These are phyloP conservation scores for Lachnellula arida DNA, from an alignment of 2,329 filamentous ascomycete species.

Conservation along the genomic window DNA sequence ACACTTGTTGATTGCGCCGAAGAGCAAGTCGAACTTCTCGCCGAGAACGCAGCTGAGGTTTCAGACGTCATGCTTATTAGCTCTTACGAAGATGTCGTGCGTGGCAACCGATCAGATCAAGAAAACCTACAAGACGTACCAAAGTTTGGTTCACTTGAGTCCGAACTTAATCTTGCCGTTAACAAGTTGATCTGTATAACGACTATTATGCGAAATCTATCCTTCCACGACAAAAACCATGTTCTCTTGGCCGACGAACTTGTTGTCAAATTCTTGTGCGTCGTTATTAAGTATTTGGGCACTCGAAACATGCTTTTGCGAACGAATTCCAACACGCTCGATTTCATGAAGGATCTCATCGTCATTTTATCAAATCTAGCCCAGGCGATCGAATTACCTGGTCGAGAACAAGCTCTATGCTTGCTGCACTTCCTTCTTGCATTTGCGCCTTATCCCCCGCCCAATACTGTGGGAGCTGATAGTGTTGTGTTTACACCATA, in stretches of 20 bases:
- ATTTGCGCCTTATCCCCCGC: slow-evolving; percentile 77
- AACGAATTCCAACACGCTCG: slow-evolving; percentile 77
- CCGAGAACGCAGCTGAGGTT: slow-evolving; percentile 77
- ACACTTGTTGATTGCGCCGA: slow-evolving; percentile 87
- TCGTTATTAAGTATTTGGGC: slow-evolving; percentile 79
- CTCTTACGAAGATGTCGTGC: slow-evolving; percentile 82
- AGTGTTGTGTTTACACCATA: slow-evolving; percentile 74
- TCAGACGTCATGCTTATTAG: slow-evolving; percentile 80
- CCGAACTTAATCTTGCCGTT: slow-evolving; percentile 80
- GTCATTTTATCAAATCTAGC: slow-evolving; percentile 87
- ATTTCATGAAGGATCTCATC: slow-evolving; percentile 96
- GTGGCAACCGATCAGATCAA: slow-evolving; percentile 71
- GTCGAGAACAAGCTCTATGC: slow-evolving; percentile 80
- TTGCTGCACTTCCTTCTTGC: slow-evolving; percentile 84
- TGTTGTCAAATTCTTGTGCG: slow-evolving; percentile 79
- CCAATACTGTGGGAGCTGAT: slow-evolving; percentile 49
- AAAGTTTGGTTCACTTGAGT: slow-evolving; percentile 69
- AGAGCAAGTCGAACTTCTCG: slow-evolving; percentile 78
- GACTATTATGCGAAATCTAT: slow-evolving; percentile 87
- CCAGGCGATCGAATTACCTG: slow-evolving; percentile 72
- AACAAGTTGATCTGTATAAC: slow-evolving; percentile 87
- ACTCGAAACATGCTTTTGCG: slow-evolving; percentile 84
- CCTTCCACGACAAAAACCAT: slow-evolving; percentile 79
- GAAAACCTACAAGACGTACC: slow-evolving; percentile 67
- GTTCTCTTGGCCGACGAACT: slow-evolving; percentile 65